Percentiles rank a stretch among this genome's conserved stretches.
phyloP scores from a whole-genome alignment of 305 asterid species.

The Fraxinus albicans region DNA sequence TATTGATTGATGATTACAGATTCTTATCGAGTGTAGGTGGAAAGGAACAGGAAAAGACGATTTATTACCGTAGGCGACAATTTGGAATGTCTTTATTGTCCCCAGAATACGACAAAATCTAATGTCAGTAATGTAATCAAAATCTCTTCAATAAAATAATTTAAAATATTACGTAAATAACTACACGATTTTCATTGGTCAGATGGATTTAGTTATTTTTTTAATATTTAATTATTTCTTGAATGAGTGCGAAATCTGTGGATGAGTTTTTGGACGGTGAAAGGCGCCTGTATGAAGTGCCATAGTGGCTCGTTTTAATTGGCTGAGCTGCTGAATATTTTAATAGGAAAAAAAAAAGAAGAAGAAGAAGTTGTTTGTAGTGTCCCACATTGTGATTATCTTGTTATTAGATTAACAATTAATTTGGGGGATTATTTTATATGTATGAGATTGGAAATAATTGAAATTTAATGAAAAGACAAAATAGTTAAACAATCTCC shows the following conservation, averaged over 20 bases:
- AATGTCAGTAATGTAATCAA: not conserved
- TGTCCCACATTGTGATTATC: not conserved
- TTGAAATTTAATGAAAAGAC: not conserved
- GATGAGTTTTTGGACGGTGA: conserved; percentile 8
- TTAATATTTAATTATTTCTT: not conserved
- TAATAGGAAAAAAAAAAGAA: not conserved
- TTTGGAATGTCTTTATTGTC: conserved; percentile 20
- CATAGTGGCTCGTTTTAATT: conserved; percentile 29
- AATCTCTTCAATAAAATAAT: too few relatives aligned
- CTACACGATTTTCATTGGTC: conserved; percentile 11
- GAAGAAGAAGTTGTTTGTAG: not conserved
- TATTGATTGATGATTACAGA: conserved; percentile 21
- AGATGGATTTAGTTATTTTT: conserved; percentile 23
- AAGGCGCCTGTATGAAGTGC: conserved; percentile 12
- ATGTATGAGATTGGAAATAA: not conserved
- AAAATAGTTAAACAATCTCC: not conserved
- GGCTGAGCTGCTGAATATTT: conserved; percentile 6
- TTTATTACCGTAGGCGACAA: conserved; percentile 23
- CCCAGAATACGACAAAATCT: conserved; percentile 24
- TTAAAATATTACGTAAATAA: too few relatives aligned
- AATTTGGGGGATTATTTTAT: not conserved
- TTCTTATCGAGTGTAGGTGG: conserved; percentile 6
- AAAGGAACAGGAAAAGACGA: not conserved
- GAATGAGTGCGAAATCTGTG: not conserved
- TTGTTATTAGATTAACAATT: not conserved